Evolutionary conservation across 176 grass and related monocot genomes (phyloP).

Genomic region (Chrysopogon serrulatus): DNA sequence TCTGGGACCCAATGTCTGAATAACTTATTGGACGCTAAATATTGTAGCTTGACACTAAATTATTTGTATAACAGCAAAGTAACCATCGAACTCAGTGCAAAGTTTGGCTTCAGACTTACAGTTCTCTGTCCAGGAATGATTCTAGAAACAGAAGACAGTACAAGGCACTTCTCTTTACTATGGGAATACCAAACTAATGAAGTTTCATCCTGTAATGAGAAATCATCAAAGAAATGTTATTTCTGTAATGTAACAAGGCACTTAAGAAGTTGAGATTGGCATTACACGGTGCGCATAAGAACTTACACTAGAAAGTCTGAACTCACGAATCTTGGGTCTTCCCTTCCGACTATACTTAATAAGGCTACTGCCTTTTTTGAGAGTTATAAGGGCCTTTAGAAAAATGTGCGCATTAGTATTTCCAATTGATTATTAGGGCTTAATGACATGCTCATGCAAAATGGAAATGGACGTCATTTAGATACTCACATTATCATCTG

Average conservation of each 20-base stretch:
- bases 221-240: background rate
- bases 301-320: conserved; percentile 73
- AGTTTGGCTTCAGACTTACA: conserved; percentile 52
- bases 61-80: background rate
- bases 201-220: conserved; percentile 62
- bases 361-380: conserved; percentile 52
- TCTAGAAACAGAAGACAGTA: conserved; percentile 57
- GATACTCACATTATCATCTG: conserved; percentile 46
- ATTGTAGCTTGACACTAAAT: background rate
- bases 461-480: background rate
- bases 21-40: background rate
- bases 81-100: background rate
- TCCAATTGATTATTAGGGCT: background rate
- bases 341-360: conserved; percentile 70
- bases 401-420: background rate
- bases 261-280: background rate
- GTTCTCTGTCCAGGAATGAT: conserved; percentile 91
- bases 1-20: background rate
- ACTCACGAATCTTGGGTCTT: conserved; percentile 63
- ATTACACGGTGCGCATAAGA: background rate
- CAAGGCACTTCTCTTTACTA: conserved; percentile 71
- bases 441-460: background rate
- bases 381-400: conserved; percentile 50
- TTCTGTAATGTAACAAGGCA: background rate
- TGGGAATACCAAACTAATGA: conserved; percentile 72